Base-by-base conservation (phyloP, 768 basidiomycete species). In the Lentinula lateritia region DNA sequence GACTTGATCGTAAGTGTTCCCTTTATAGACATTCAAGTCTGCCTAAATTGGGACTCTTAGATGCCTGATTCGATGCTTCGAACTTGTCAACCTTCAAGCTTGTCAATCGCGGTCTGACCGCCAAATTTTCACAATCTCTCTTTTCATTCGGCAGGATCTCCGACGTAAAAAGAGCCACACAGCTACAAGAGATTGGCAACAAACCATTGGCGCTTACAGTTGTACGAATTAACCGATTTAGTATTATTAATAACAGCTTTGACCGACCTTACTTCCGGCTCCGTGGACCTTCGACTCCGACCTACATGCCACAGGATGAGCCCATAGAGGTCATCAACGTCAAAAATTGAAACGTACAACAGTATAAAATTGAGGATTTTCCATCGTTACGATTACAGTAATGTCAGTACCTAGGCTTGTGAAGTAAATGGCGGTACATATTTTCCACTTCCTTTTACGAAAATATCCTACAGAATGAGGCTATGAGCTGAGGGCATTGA, bases 341-440 rank as follows among this genome's bases (percentile, higher is more conserved):
- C 53, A 54, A 54, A 35, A 54, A 42, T 42, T 20, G 15, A 56
- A 56, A 42, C 39, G 38, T 38, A 43, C 39, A 16, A 43, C 20
- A 42, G 28, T 20, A 13, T 12, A 38, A 34, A 20, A 28, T 28
- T 28, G 28, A 28, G 28, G 28, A 28, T 28, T 28, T 38, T 20
- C 32, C 20, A 18, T 52, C 38, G 38, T 18, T 16, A 54, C 53
- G 41, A 20, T 0, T 48, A 48, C 46, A 48, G 46, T 48, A 48
- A 20, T 12, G 12, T 20, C 32, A 35, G 35, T 28, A 48, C 20
- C 58, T 60, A 60, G 45, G 59, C 59, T 38, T 16, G 34, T 15
- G 50, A 41, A 16, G 15, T 42, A 10, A 12, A 20, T 7, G 80
- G 36, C n/a, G 32, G 13, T 43, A 13, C 48, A 41, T 56, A 46